Base-by-base conservation (phyloP, 257 asterid species). In the Jacaranda mimosifolia region DNA sequence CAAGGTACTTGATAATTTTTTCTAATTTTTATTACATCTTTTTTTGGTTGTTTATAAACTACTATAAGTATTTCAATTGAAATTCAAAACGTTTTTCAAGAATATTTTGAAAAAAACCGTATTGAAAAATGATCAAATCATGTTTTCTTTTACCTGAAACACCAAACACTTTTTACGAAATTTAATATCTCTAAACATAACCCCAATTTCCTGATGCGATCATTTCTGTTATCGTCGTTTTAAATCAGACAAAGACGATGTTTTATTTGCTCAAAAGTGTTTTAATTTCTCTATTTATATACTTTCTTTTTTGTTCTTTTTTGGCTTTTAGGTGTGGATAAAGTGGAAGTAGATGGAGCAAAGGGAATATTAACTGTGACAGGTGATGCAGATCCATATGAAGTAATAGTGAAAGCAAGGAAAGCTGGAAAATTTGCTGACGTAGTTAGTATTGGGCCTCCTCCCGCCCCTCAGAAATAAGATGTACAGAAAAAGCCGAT, bases 371-470 rank as follows among this genome's bases (percentile, higher is more conserved):
- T 88, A 58, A 86, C 79, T 9, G 87, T 88, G 51, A 86, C 89
- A 8, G 92, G 92, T 3, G 80, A 84, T 38, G 89, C 90, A 64
- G 92, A 88, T 59, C 92, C 92, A 9, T 86, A 84, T 49, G 84
- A 84, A 14, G 76, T 88, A 21, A 81, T 84, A 15, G 80, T 80
- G 52, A 84, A 79, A 73, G 55, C 89, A 7, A 86, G 82, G 51
- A 86, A 86, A 70, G 79, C 87, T 19, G 89, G 84, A 14, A 84
- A 86, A 58, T 86, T 46, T 74, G 82, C 63, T 3, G 85, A 88
- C 45, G 90, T 86, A 4, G 78, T 84, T 19, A 86, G 87, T 57
- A 75, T 84, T 72, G 92, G 92, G 83, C 88, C 90, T 32, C 88
- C 86, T 74, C 83, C 85, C 1, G 21, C 19, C 4, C 59, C 59